Conservation (phyloP, 257 asterid genomes). For the Catharanthus roseus region DNA sequence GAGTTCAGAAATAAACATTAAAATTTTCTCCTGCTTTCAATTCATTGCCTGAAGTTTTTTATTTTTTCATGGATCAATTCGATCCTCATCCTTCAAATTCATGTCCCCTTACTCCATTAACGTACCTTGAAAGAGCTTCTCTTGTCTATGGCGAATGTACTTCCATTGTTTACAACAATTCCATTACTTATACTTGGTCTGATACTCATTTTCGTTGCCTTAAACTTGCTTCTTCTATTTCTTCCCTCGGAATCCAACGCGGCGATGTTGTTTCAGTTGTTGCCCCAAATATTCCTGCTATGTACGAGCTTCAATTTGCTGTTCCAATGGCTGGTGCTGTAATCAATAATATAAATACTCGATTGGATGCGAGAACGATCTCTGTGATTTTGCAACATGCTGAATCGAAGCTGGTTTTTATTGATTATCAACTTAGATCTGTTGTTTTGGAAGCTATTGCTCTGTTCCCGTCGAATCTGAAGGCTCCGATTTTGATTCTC, state of each 20-base stretch:
- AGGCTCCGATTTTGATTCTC: slow-evolving; percentile 37
- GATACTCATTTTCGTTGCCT: slow-evolving; percentile 50
- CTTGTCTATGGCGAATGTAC: slow-evolving; percentile 51
- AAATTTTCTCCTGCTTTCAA: background rate
- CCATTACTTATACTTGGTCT: slow-evolving; percentile 49
- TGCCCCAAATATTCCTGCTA: slow-evolving; percentile 72
- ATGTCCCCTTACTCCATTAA: slow-evolving; percentile 45
- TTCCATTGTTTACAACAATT: slow-evolving; percentile 43
- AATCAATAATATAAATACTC: slow-evolving; percentile 57
- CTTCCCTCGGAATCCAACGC: slow-evolving; percentile 31
- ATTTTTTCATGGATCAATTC: slow-evolving; percentile 35
- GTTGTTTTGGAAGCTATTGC: slow-evolving; percentile 39
- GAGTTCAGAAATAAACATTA: background rate
- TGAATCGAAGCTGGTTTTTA: slow-evolving; percentile 52
- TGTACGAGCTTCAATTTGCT: slow-evolving; percentile 77
- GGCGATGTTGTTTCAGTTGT: slow-evolving; percentile 61
- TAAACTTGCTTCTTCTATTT: slow-evolving; percentile 41
- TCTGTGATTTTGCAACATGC: slow-evolving; percentile 50
- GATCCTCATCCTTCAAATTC: slow-evolving; percentile 37
- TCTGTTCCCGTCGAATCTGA: slow-evolving; percentile 27
- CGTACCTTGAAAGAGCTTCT: slow-evolving; percentile 60
- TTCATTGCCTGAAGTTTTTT: background rate
- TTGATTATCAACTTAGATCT: slow-evolving; percentile 39
- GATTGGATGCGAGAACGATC: slow-evolving; percentile 53
- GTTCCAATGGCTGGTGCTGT: slow-evolving; percentile 76